Percentiles rank a stretch among this genome's conserved stretches.
phyloP scores from a whole-genome alignment of 2,329 filamentous ascomycete genomes.

The Aspergillus sp. region DNA sequence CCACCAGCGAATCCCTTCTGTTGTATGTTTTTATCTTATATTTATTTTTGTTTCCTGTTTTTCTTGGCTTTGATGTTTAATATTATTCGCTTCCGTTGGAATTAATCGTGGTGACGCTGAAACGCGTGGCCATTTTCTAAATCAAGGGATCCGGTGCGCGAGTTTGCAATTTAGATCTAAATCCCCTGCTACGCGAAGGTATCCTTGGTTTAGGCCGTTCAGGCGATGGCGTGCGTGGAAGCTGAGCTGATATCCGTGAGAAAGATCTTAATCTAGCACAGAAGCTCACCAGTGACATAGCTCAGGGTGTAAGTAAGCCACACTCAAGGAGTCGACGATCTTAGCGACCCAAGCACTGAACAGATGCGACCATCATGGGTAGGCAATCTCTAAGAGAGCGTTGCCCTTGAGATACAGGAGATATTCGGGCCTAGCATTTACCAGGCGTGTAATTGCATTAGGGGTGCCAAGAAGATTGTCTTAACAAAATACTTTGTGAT shows the following conservation, averaged over 20 bases:
- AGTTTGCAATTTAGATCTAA: no score
- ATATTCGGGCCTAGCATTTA: background rate
- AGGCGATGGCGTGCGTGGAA: background rate
- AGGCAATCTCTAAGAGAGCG: background rate
- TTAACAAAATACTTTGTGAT: background rate
- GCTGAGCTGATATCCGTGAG: background rate
- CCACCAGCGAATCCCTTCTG: no score
- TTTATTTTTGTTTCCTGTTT: no score
- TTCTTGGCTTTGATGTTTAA: no score
- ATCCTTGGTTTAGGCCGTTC: background rate
- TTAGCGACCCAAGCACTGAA: background rate
- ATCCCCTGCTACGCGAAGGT: no score
- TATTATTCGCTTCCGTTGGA: no score
- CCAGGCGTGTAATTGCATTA: background rate
- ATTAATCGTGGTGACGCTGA: no score
- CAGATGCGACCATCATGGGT: background rate
- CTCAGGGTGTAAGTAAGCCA: background rate
- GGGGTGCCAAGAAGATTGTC: background rate
- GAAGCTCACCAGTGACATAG: background rate
- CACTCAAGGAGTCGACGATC: background rate
- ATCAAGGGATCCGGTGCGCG: no score
- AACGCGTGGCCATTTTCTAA: no score
- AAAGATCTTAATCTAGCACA: background rate
- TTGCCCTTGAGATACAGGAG: background rate
- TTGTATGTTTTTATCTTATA: no score